These are phyloP conservation scores for Fusarium chaquense DNA, from an alignment of 2,329 filamentous ascomycete species.

Conservation along the genomic window DNA sequence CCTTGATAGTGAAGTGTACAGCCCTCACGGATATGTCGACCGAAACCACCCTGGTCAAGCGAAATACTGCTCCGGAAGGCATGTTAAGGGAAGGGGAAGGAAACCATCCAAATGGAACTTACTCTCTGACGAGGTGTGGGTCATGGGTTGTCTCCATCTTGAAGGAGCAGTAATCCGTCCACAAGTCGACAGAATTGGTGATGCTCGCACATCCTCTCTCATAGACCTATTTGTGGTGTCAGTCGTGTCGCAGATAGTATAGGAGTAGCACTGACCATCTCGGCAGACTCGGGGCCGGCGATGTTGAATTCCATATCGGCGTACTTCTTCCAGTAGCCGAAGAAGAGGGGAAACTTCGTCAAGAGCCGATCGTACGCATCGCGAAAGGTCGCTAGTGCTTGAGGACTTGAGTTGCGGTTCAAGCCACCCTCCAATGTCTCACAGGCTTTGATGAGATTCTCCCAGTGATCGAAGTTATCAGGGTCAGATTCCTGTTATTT, in stretches of 20 bases:
- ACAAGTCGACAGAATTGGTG: slow-evolving; percentile 92
- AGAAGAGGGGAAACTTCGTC: slow-evolving; percentile 92
- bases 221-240: slow-evolving; percentile 75
- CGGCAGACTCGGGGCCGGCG: slow-evolving; percentile 93
- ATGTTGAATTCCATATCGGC: slow-evolving; percentile 98
- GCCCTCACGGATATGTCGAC: slow-evolving; percentile 51
- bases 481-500: slow-evolving; percentile 71
- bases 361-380: slow-evolving; percentile 93
- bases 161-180: slow-evolving; percentile 97
- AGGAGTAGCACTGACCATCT: slow-evolving; percentile 76
- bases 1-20: slow-evolving; percentile 55
- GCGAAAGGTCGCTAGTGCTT: slow-evolving; percentile 88
- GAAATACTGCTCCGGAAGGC: slow-evolving; percentile 60
- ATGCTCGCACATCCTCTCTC: slow-evolving; percentile 95
- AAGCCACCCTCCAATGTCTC: slow-evolving; percentile 91
- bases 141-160: slow-evolving; percentile 98
- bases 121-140: slow-evolving; percentile 97
- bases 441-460: slow-evolving; percentile 86
- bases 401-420: slow-evolving; percentile 95
- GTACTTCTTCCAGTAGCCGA: slow-evolving; percentile 99
- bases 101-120: slow-evolving; percentile 80
- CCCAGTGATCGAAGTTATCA: slow-evolving; percentile 95
- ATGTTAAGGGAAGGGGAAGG: slow-evolving; percentile 76
- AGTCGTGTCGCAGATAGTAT: slow-evolving; percentile 4
- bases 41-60: slow-evolving; percentile 58